Evolutionary conservation across 768 basidiomycete genomes (phyloP).

Genomic region (Lentinula raphanica): DNA sequence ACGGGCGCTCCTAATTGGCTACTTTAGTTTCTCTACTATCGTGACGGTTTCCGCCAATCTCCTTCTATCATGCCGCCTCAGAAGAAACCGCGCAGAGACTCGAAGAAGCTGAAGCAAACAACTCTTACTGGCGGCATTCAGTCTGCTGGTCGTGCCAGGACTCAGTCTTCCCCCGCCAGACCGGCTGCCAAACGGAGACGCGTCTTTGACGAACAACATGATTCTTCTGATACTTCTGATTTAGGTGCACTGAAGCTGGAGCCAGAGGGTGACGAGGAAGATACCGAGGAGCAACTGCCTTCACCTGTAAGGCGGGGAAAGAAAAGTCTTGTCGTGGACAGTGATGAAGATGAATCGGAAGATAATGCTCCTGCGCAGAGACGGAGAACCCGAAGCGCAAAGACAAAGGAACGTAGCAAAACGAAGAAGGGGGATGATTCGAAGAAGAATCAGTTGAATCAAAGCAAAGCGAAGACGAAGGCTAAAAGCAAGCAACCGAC

Average conservation of each 20-base stretch:
- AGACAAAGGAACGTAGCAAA: conserved; percentile 9
- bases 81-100: conserved; percentile 10
- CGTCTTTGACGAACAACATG: conserved; percentile 15
- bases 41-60: background rate
- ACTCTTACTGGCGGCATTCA: conserved; percentile 33
- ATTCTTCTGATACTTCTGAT: conserved; percentile 33
- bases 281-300: background rate
- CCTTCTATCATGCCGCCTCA: conserved; percentile 11
- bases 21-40: background rate
- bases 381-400: conserved; percentile 5
- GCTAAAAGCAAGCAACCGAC: background rate
- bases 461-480: background rate
- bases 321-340: conserved; percentile 17
- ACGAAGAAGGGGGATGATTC: conserved; percentile 6
- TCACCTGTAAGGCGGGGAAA: conserved; percentile 15
- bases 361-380: conserved; percentile 8
- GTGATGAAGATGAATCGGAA: conserved; percentile 15
- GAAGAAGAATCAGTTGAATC: background rate
- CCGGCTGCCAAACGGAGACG: conserved; percentile 7
- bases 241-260: conserved; percentile 50
- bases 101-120: conserved; percentile 35
- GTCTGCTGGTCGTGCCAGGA: conserved; percentile 20
- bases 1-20: too few species aligned
- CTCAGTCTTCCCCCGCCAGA: background rate
- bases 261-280: conserved; percentile 19